Evolutionary conservation across 352 stramenopile species (phyloP), one percentile per base, ranked within the genome.

Genomic region (Phytopythium litorale): DNA sequence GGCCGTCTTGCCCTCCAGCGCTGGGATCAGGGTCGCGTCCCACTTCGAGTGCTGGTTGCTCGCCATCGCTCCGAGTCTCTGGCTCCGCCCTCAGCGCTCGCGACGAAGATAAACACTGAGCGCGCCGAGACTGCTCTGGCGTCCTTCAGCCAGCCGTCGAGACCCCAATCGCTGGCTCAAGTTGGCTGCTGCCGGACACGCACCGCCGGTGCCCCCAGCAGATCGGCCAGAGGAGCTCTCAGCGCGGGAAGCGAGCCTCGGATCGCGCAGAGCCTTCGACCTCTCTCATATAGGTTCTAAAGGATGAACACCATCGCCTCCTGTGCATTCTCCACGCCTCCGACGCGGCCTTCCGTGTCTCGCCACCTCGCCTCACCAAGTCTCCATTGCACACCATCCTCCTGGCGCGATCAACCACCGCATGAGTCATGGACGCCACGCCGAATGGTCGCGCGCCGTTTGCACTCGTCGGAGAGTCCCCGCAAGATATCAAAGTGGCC

Each of bases 21-120:
- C 57, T 13, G 70, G 70, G 19, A 78, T 77, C 3, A 68, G n/a
- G 7, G 49, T 58, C 15, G 61, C 68, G 25, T 64, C 58, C 68
- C 66, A 72, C 8, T 15, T 19, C 28, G n/a, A 16, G 23, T 32
- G 48, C 23, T 35, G 13, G 48, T 32, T 35, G 23, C 21, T 54
- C 16, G 21, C 21, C 48, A 54, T 54, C 48, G 19, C 45, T 52
- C 7, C 9, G 32, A 18, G 45, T 32, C 42, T 48, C 5, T 48
- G 12, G 42, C 42, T 25, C 42, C 42, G 42, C n/a, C 42, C 42
- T 50, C 21, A 8, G 7, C 43, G 43, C 19, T 50, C 0, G 8
- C 19, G 43, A 30, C 3, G n/a, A 50, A 30, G 28, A 18, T 21
- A n/a, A 16, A 50, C 7, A 50, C 7, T 50, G 43, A 50, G 43